phyloP scores from a whole-genome alignment of 495 filamentous ascomycete species.

The Evansstolkia leycettana region DNA sequence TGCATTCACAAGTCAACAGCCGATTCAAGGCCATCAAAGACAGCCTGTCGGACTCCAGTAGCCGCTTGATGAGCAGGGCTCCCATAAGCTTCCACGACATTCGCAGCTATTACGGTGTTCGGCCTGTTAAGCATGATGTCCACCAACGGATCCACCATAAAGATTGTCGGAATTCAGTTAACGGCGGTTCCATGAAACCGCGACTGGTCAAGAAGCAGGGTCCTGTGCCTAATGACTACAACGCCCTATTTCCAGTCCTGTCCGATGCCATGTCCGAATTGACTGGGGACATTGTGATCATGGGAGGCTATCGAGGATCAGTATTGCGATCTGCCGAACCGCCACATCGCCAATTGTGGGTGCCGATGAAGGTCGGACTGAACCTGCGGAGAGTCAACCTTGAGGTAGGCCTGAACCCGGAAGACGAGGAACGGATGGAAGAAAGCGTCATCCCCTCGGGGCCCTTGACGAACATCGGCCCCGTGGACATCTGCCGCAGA shows the following conservation, averaged over 20 bases:
- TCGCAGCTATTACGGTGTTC: conserved; percentile 25
- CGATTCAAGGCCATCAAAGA: conserved; percentile 87
- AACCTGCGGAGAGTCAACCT: conserved; percentile 88
- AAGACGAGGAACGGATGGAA: conserved; percentile 79
- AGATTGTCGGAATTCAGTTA: conserved; percentile 1
- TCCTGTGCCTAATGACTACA: conserved; percentile 19
- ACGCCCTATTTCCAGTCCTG: conserved; percentile 35
- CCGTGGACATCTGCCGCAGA: conserved; percentile 76
- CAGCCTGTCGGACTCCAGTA: conserved; percentile 66
- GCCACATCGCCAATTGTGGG: conserved; percentile 76
- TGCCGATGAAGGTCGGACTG: conserved; percentile 86
- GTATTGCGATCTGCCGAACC: conserved; percentile 74
- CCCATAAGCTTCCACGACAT: conserved; percentile 41
- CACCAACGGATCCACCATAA: conserved; percentile 5
- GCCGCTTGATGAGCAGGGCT: conserved; percentile 54
- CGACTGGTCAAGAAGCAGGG: conserved; percentile 4
- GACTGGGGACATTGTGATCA: conserved; percentile 73
- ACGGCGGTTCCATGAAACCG: conserved; percentile 3
- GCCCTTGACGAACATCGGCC: conserved; percentile 82
- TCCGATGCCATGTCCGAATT: conserved; percentile 56
- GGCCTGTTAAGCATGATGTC: conserved; percentile 14
- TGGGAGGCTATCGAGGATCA: conserved; percentile 88
- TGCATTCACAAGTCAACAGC: conserved; percentile 67
- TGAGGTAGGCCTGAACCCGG: conserved; percentile 69
- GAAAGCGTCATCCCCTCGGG: conserved; percentile 70